Percentiles rank a stretch among this genome's conserved stretches.
Evolutionary conservation across 2,329 filamentous ascomycete genomes (phyloP).

Genomic region (Lojkania enalia): DNA sequence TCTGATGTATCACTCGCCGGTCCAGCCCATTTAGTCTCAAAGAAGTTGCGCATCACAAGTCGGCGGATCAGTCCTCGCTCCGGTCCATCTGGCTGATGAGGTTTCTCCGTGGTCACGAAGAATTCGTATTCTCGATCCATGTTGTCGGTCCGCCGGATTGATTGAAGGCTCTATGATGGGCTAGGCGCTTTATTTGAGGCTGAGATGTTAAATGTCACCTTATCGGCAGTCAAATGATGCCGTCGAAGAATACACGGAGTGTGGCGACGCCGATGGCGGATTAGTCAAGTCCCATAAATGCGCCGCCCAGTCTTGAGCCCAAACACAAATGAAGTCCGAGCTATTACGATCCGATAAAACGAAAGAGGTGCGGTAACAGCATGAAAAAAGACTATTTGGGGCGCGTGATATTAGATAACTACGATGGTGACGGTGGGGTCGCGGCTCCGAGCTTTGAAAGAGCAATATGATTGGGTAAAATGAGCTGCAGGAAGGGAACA

Average conservation of each 20-base stretch:
- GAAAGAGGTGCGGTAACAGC: neutral
- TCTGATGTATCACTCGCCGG: slow-evolving; percentile 15
- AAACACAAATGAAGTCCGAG: too few relatives aligned
- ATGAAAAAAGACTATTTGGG: too few relatives aligned
- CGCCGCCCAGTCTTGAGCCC: neutral
- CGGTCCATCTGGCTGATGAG: slow-evolving; percentile 24
- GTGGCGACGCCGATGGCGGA: neutral
- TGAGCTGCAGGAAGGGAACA: neutral
- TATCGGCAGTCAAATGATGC: neutral
- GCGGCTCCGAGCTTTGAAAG: neutral
- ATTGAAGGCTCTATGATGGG: neutral
- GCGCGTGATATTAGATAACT: slow-evolving; percentile 7
- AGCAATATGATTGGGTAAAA: neutral
- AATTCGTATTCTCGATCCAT: slow-evolving; percentile 30
- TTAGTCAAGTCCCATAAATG: neutral
- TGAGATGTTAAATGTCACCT: slow-evolving; percentile 1
- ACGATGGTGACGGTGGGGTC: slow-evolving; percentile 3
- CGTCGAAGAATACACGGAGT: neutral
- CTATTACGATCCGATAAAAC: too few relatives aligned
- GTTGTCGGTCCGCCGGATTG: neutral
- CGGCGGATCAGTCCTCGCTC: slow-evolving; percentile 28
- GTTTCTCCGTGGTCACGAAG: slow-evolving; percentile 29
- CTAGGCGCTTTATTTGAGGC: neutral
- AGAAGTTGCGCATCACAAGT: slow-evolving; percentile 34
- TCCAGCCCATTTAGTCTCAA: slow-evolving; percentile 20